Evolutionary conservation across 768 basidiomycete genomes (phyloP).

Genomic region (Suillus weaverae): DNA sequence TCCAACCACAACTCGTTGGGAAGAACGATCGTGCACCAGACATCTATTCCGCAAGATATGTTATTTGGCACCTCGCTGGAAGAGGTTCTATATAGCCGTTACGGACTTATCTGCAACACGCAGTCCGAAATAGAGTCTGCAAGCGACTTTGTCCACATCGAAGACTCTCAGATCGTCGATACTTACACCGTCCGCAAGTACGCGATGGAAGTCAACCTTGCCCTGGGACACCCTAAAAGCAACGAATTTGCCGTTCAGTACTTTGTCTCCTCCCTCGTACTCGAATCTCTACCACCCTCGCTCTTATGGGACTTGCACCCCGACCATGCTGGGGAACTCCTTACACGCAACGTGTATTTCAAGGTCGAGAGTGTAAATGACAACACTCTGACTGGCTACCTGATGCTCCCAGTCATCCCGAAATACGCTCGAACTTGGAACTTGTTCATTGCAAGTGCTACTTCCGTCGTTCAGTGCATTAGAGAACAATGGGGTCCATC

Average conservation of each 20-base stretch:
- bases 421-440: not conserved
- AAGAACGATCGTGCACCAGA: too few species aligned
- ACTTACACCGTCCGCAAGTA: not conserved
- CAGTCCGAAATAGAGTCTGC: not conserved
- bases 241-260: not conserved
- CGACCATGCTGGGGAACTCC: not conserved
- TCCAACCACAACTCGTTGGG: too few species aligned
- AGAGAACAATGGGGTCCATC: not conserved
- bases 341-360: not conserved
- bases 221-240: not conserved
- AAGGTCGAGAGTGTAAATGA: not conserved
- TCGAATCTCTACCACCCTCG: not conserved
- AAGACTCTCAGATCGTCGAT: not conserved
- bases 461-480: not conserved
- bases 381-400: not conserved
- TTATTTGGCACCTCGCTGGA: not conserved
- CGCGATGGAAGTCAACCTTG: not conserved
- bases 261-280: not conserved
- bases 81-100: not conserved
- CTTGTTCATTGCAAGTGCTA: not conserved
- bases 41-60: too few species aligned
- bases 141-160: rapidly evolving
- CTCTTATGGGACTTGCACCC: not conserved
- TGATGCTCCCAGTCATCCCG: not conserved
- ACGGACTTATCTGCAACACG: not conserved